Percentiles rank a stretch among this genome's conserved stretches.
phyloP scores from a whole-genome alignment of 352 stramenopile species.

The Phytopythium oedochilum region DNA sequence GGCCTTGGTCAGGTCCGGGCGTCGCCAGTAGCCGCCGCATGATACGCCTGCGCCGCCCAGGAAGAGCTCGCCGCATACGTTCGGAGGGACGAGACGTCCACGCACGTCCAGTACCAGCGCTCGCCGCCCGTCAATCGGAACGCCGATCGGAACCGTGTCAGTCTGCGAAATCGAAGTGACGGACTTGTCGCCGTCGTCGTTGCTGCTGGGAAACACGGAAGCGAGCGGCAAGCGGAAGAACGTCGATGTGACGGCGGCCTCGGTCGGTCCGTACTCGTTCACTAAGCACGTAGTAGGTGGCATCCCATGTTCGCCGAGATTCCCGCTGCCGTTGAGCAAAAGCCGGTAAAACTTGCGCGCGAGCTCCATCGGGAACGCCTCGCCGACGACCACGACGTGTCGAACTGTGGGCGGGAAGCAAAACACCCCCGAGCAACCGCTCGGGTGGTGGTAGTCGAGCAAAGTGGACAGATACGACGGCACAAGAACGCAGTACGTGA shows the following conservation, averaged over 20 bases:
- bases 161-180: background rate
- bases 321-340: background rate
- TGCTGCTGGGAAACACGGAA: background rate
- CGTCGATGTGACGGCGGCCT: conserved; percentile 48
- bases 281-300: conserved; percentile 25
- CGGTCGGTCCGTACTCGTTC: conserved; percentile 52
- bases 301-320: no score
- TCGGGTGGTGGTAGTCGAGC: conserved; percentile 29
- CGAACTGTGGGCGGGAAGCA: conserved; percentile 28
- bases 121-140: conserved; percentile 39
- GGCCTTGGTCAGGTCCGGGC: conserved; percentile 14
- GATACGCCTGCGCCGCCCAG: conserved; percentile 64
- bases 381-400: conserved; percentile 37
- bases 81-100: conserved; percentile 35
- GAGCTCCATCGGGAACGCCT: conserved; percentile 40
- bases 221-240: conserved; percentile 18
- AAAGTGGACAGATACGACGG: conserved; percentile 53
- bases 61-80: conserved; percentile 60
- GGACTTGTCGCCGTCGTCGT: background rate
- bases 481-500: conserved; percentile 55
- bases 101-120: conserved; percentile 44
- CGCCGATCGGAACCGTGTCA: conserved; percentile 51
- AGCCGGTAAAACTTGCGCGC: conserved; percentile 42
- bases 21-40: conserved; percentile 47
- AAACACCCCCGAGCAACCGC: background rate